Base-by-base conservation (phyloP, 257 asterid species). In the Fraxinus cuspidata region DNA sequence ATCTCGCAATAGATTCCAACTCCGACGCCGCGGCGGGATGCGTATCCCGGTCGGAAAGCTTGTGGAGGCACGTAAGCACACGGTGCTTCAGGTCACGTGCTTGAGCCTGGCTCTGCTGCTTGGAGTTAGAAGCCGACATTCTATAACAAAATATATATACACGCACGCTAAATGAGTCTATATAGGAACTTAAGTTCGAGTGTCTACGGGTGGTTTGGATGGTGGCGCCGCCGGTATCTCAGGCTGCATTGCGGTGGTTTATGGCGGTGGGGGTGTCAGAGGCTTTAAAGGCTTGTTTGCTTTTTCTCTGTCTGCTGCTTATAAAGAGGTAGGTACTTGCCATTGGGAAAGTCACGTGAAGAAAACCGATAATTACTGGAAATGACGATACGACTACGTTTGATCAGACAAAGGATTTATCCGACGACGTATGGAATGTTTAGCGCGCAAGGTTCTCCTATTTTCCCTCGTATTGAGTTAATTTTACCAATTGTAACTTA, bases 11-110 rank as follows among this genome's bases (percentile, higher is more conserved):
- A 78, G 84, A 84, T 78, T 94, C 96, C 42, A 94, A 97, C 84
- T 94, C 97, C 51, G 79, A 70, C 7, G 97, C 96, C 56, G 98
- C 98, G 58, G 90, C 81, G 75, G 91, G 75, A 78, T 92, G 91
- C 32, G 98, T 94, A 73, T 94, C 98, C 69, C 97, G 72, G 85
- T 94, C 98, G 87, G 98, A 88, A 81, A 94, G 97, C 81, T 87
- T 90, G 96, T 92, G 93, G 81, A 94, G 85, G 90, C 95, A 89
- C 31, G 92, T 87, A 77, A 94, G 97, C 35, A 91, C 92, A 34
- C 88, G 90, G 81, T 92, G 97, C 79, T 92, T 91, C 75, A 94
- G 81, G 72, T 91, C 97, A 69, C 97, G 97, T 71, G 96, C 87
- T 83, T 85, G 84, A 11, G 85, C 85, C 82, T 83, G 81, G 74